These are phyloP conservation scores for Ambrosiella cleistominuta DNA, from an alignment of 2,329 filamentous ascomycete genomes.

Conservation along the genomic window DNA sequence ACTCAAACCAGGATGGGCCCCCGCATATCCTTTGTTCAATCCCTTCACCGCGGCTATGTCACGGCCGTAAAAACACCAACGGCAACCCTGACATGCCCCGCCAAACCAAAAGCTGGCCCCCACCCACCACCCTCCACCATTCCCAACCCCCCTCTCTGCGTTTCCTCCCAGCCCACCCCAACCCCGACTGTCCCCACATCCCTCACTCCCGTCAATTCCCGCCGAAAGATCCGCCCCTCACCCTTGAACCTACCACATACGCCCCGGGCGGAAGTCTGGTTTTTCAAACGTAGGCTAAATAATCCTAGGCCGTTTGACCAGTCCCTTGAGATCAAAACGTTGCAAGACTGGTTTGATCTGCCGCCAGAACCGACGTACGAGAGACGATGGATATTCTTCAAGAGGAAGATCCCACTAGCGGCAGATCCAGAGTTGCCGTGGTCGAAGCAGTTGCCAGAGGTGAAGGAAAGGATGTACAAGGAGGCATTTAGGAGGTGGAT, in stretches of 20 bases:
- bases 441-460: slow-evolving; percentile 8
- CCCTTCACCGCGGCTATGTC: not conserved
- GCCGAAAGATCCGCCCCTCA: not conserved
- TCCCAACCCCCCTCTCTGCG: not conserved
- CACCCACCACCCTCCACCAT: not conserved
- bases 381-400: not conserved
- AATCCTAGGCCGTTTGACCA: not conserved
- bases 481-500: slow-evolving; percentile 10
- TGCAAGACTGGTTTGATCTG: not conserved
- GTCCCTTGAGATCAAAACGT: not conserved
- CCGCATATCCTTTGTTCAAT: not conserved
- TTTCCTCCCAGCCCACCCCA: not conserved
- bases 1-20: not conserved
- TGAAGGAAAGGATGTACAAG: slow-evolving; percentile 11
- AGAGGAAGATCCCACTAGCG: slow-evolving; percentile 1
- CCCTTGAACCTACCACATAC: not conserved
- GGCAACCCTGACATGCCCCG: not conserved
- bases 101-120: not conserved
- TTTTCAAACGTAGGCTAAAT: not conserved
- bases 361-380: not conserved
- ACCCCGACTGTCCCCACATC: not conserved
- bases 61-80: not conserved
- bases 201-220: not conserved
- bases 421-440: slow-evolving; percentile 4
- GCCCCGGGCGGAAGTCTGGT: not conserved